Percentiles rank a stretch among this genome's conserved stretches.
These are phyloP conservation scores for Elsinoe fawcettii DNA, from an alignment of 2,329 filamentous ascomycete species.

Conservation along the genomic window DNA sequence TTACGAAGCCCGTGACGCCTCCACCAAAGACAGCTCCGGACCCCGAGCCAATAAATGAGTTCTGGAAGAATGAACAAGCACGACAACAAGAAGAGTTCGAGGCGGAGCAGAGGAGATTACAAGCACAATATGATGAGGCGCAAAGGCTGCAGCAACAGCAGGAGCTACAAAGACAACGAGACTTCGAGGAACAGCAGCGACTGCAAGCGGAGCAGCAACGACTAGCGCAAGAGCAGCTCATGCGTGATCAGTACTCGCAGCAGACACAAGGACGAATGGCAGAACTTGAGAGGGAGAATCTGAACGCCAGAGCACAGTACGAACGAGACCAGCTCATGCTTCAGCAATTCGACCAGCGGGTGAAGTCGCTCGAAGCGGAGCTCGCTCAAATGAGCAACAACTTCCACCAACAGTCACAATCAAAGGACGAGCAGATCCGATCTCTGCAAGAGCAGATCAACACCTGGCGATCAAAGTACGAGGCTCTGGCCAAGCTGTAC, in stretches of 20 bases:
- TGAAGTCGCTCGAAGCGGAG: slow-evolving; percentile 87
- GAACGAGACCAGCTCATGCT: slow-evolving; percentile 96
- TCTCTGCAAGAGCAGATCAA: slow-evolving; percentile 94
- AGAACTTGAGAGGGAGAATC: slow-evolving; percentile 88
- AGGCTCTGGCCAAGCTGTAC: slow-evolving; percentile 92
- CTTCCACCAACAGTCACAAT: slow-evolving; percentile 73
- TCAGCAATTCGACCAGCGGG: slow-evolving; percentile 86
- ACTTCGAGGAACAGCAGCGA: slow-evolving; percentile 96
- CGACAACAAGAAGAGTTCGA: slow-evolving; percentile 92
- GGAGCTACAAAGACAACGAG: slow-evolving; percentile 74
- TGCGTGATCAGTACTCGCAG: slow-evolving; percentile 81
- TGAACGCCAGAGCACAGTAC: slow-evolving; percentile 89
- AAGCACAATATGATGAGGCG: slow-evolving; percentile 77
- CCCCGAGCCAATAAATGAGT: slow-evolving; percentile 91
- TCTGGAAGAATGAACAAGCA: slow-evolving; percentile 91
- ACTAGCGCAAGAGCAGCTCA: slow-evolving; percentile 79
- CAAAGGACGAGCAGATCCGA: slow-evolving; percentile 89
- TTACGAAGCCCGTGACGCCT: slow-evolving; percentile 62
- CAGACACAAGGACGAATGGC: slow-evolving; percentile 94
- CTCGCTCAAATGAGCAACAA: slow-evolving; percentile 74
- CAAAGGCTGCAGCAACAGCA: slow-evolving; percentile 74
- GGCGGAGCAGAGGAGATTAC: slow-evolving; percentile 80
- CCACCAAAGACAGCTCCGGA: slow-evolving; percentile 65
- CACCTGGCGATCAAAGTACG: slow-evolving; percentile 95
- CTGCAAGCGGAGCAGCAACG: slow-evolving; percentile 81